These are phyloP conservation scores for Monosporozyma servazzii DNA, from an alignment of 805 yeast species.

Conservation along the genomic window DNA sequence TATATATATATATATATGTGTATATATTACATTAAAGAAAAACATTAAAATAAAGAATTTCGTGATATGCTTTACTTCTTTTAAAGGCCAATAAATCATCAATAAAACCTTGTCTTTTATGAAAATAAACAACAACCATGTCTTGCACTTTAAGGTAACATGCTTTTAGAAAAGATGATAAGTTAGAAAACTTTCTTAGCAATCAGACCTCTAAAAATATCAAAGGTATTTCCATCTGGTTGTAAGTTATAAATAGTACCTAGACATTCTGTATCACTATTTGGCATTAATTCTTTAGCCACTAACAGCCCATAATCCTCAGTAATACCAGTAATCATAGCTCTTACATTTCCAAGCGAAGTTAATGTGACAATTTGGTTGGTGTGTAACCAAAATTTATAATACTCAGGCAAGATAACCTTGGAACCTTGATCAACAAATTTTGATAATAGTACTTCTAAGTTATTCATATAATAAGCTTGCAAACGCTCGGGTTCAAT, in stretches of 20 bases:
- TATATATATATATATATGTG: not conserved
- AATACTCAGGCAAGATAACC: constrained; percentile 62
- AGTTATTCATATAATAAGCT: constrained; percentile 58
- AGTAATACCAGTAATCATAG: constrained; percentile 72
- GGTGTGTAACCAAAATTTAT: constrained; percentile 77
- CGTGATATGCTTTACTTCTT: not conserved
- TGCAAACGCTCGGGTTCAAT: constrained; percentile 33
- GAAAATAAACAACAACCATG: not conserved
- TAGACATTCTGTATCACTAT: constrained; percentile 35
- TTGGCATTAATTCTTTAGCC: constrained; percentile 54
- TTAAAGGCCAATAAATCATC: not conserved
- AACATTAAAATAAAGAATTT: not conserved
- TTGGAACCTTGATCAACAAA: constrained; percentile 59
- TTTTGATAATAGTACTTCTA: constrained; percentile 51
- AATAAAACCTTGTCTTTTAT: not conserved
- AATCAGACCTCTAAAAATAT: constrained; percentile 83
- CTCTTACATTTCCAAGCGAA: constrained; percentile 42
- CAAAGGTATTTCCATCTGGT: constrained; percentile 97
- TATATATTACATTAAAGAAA: not conserved
- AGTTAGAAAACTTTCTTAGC: constrained; percentile 39
- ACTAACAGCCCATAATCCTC: constrained; percentile 73
- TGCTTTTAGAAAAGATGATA: not conserved
- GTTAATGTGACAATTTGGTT: constrained; percentile 64
- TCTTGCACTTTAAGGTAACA: not conserved
- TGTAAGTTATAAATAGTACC: constrained; percentile 62